Conservation (phyloP, 2,329 filamentous ascomycete species). For the Xylaria hypoxylon region DNA sequence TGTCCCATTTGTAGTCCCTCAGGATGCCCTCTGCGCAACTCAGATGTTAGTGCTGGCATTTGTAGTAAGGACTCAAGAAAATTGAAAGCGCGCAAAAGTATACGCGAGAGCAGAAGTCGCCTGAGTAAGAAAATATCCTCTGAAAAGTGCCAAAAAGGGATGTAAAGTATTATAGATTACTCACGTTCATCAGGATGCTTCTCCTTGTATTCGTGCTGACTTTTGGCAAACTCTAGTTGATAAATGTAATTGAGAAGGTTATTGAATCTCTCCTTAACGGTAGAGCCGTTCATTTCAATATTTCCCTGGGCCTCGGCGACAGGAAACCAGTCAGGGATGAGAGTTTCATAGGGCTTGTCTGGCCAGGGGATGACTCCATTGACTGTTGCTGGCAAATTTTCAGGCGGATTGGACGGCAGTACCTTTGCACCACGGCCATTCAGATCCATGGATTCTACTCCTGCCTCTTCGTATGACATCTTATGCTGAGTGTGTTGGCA, state of each 20-base stretch:
- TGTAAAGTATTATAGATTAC: background rate
- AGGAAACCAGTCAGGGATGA: constrained; percentile 46
- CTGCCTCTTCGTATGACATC: constrained; percentile 7
- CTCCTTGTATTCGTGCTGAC: constrained; percentile 15
- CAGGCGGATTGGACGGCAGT: background rate
- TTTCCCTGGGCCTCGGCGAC: constrained; percentile 26
- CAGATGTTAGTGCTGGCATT: constrained; percentile 12
- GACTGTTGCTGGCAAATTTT: background rate
- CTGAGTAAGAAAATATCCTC: background rate
- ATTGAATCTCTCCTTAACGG: constrained; percentile 31
- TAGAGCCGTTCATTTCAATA: constrained; percentile 33
- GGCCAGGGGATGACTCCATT: constrained; percentile 1
- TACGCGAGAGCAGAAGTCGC: background rate
- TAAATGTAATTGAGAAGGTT: constrained; percentile 39
- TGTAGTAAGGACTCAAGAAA: background rate
- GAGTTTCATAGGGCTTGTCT: constrained; percentile 24
- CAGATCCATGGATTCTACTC: background rate
- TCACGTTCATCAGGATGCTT: constrained; percentile 34
- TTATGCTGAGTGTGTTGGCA: constrained; percentile 6
- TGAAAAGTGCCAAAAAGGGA: background rate
- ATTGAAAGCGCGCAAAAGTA: background rate
- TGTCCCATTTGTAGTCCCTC: constrained; percentile 40
- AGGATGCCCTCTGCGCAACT: constrained; percentile 14
- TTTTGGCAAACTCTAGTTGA: constrained; percentile 32
- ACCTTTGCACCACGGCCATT: background rate